Evolutionary conservation across 768 basidiomycete species (phyloP).

Genomic region (Chalciporus piperatus): DNA sequence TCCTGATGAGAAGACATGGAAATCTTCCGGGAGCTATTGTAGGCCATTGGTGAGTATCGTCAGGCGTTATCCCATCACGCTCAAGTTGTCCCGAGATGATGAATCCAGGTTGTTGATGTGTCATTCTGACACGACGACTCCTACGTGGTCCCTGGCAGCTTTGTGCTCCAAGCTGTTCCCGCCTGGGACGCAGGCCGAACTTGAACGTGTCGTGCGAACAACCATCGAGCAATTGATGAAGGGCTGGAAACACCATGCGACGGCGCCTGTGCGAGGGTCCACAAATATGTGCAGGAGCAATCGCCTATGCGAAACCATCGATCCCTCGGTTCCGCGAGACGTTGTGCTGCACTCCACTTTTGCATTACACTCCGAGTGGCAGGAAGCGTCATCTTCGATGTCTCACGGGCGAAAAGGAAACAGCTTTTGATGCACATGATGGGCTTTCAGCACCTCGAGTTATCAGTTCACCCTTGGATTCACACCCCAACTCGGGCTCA

Average conservation of each 20-base stretch:
- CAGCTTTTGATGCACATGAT: too few relatives aligned
- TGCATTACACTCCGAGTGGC: too few relatives aligned
- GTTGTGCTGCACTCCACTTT: not conserved
- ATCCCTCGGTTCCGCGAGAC: not conserved
- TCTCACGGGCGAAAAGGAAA: not conserved
- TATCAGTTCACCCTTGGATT: too few relatives aligned
- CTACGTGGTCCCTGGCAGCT: too few relatives aligned
- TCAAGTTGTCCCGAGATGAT: too few relatives aligned
- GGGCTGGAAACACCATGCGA: not conserved
- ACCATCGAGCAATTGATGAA: not conserved
- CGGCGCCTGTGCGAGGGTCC: not conserved
- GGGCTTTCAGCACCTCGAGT: too few relatives aligned
- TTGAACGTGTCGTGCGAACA: not conserved
- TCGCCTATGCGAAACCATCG: not conserved
- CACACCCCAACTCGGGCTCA: too few relatives aligned
- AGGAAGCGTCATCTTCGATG: too few relatives aligned
- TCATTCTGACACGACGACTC: too few relatives aligned
- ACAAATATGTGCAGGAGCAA: not conserved
- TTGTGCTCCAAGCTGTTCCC: too few relatives aligned
- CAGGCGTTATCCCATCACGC: not conserved
- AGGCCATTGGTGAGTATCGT: not conserved
- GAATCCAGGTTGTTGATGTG: too few relatives aligned
- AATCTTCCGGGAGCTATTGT: not conserved
- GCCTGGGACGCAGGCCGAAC: too few relatives aligned
- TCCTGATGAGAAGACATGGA: not conserved